Evolutionary conservation across 169 alveolate species (phyloP).

Genomic region (Plasmodium ovale): DNA sequence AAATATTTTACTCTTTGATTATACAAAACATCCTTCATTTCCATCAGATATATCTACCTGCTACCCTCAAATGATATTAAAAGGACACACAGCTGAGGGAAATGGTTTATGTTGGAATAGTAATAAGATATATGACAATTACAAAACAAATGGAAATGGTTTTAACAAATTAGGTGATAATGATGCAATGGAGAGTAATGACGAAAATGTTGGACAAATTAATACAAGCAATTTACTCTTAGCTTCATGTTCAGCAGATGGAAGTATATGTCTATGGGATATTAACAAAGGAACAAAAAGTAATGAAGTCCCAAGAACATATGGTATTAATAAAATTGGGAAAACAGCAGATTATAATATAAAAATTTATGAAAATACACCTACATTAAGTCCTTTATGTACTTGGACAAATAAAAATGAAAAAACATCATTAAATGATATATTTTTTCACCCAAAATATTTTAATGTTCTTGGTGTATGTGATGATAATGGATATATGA

Average conservation of each 20-base stretch:
- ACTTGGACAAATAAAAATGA: conserved; percentile 56
- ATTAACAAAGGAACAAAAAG: conserved; percentile 80
- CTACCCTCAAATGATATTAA: conserved; percentile 91
- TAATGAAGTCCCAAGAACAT: conserved; percentile 68
- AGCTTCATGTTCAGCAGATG: conserved; percentile 94
- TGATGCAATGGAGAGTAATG: background rate
- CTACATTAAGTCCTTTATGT: conserved; percentile 37
- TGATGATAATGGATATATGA: conserved; percentile 69
- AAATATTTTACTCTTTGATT: conserved; percentile 92
- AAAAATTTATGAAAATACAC: conserved; percentile 48
- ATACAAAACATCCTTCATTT: conserved; percentile 93
- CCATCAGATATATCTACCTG: conserved; percentile 90
- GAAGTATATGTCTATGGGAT: conserved; percentile 92
- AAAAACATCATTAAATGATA: conserved; percentile 50
- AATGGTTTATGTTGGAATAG: conserved; percentile 93
- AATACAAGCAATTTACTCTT: conserved; percentile 81
- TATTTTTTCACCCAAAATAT: conserved; percentile 69
- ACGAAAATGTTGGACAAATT: conserved; percentile 56
- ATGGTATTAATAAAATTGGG: conserved; percentile 70
- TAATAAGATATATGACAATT: conserved; percentile 31
- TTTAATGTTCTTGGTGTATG: conserved; percentile 61
- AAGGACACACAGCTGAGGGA: conserved; percentile 95
- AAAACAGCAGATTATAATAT: conserved; percentile 57
- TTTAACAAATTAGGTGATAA: background rate
- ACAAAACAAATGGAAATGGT: background rate